Percentiles rank a stretch among this genome's conserved stretches.
Conservation (phyloP, 768 basidiomycete genomes). For the Kwoniella newhampshirensis region DNA sequence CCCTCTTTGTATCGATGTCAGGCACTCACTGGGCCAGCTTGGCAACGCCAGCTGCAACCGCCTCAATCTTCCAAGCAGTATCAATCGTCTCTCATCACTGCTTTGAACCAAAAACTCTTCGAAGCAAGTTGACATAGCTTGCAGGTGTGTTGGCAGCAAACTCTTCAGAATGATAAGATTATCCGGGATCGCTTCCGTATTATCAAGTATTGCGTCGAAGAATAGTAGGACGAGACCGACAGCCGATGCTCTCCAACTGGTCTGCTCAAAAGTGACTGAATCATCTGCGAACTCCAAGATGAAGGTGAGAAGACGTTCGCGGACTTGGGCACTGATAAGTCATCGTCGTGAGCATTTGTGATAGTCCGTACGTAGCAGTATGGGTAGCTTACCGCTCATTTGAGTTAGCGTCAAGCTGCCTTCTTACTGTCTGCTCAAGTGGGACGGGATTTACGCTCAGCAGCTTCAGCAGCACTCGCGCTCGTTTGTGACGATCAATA, state of each 20-base stretch:
- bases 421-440: constrained; percentile 22
- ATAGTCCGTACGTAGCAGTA: too few relatives aligned
- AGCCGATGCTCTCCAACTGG: constrained; percentile 7
- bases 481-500: constrained; percentile 15
- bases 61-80: constrained; percentile 18
- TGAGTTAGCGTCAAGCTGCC: constrained; percentile 9
- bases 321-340: constrained; percentile 7
- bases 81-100: constrained; percentile 34
- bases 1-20: background rate
- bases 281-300: constrained; percentile 30
- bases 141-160: constrained; percentile 26
- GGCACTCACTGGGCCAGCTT: constrained; percentile 26
- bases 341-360: too few relatives aligned
- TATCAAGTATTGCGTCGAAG: constrained; percentile 28
- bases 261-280: constrained; percentile 12
- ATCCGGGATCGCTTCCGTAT: constrained; percentile 18
- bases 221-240: constrained; percentile 30
- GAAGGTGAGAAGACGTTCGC: constrained; percentile 26
- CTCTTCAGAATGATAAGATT: constrained; percentile 18
- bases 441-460: constrained; percentile 23
- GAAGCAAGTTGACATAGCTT: constrained; percentile 31
- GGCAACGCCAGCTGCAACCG: constrained; percentile 16
- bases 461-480: constrained; percentile 25
- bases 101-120: constrained; percentile 31
- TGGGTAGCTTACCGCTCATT: constrained; percentile 11